Conservation (phyloP, 441 rosid species). For the Jatropha podagrica region DNA sequence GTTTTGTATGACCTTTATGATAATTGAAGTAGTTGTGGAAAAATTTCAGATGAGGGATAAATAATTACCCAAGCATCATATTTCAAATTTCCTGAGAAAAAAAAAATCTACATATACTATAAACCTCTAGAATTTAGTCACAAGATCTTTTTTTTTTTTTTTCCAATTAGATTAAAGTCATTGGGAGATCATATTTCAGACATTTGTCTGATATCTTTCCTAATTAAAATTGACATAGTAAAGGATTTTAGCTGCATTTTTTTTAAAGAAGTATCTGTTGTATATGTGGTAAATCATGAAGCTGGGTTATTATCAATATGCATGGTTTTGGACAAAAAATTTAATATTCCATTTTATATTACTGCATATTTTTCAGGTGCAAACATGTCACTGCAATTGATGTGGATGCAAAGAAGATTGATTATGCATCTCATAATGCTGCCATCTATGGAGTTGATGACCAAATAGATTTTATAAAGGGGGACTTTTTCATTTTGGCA, state of each 20-base stretch:
- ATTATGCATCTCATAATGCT: conserved; percentile 80
- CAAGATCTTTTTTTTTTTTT: neutral
- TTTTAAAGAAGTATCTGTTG: neutral
- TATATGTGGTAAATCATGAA: neutral
- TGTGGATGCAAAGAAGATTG: conserved; percentile 74
- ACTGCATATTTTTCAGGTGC: conserved; percentile 48
- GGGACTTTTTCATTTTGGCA: conserved; percentile 78
- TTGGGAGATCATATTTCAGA: neutral
- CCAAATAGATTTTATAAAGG: conserved; percentile 71
- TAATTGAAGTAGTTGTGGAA: neutral
- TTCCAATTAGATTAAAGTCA: neutral
- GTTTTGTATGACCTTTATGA: neutral
- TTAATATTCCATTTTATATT: conserved; percentile 1
- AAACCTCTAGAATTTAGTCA: neutral
- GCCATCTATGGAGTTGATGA: conserved; percentile 72
- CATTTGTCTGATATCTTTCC: neutral
- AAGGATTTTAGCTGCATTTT: neutral
- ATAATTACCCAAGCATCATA: neutral
- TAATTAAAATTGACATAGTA: neutral
- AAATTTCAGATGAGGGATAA: neutral
- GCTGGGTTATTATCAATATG: neutral
- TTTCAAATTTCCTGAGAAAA: neutral
- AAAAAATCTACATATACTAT: neutral
- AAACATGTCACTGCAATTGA: conserved; percentile 78
- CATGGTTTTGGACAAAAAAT: neutral